Evolutionary conservation across 768 basidiomycete species (phyloP), one percentile per base, ranked within the genome.

Genomic region (Omphalotus guepiniiformis): DNA sequence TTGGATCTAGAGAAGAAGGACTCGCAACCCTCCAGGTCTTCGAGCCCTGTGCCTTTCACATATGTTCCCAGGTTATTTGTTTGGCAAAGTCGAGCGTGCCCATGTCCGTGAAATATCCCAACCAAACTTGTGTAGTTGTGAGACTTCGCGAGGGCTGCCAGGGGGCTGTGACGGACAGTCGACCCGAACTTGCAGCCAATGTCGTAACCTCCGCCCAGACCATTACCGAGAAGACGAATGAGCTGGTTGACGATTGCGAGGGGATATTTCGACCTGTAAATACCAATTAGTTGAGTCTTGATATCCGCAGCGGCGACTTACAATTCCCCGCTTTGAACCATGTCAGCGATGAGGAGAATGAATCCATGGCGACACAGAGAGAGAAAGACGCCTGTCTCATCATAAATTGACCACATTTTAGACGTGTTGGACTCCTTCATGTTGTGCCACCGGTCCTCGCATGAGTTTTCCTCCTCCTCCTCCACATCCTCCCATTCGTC

Each of bases 311-410:
- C n/a, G n/a, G n/a, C n/a, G n/a, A n/a, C n/a, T n/a, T n/a, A n/a
- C n/a, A n/a, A n/a, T n/a, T n/a, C n/a, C n/a, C n/a, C n/a, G n/a
- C n/a, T n/a, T n/a, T 47, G 43, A 4, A 65, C 58, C 63, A 62
- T 67, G 42, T 61, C 60, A 11, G 46, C 50, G 0, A 53, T 53
- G 0, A 55, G 27, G 1, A 61, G 52, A 1, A 54, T 48, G 16
- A 62, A 57, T 1, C 60, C 57, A 49, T 64, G 61, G 1, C 54
- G 47, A 42, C 63, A 64, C 3, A 55, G 47, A 1, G 52, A 38
- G 3, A 63, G 25, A 27, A 63, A 63, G 15, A 63, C 19, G 3
- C 58, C 58, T 6, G 58, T 57, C 47, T 59, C 52, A 11, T 55
- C 47, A 43, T 56, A 60, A 6, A 59, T 36, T 1, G 42, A 55